These are phyloP conservation scores for Fomitopsis palustris DNA, from an alignment of 1,284 basidiomycete genomes.

Conservation along the genomic window DNA sequence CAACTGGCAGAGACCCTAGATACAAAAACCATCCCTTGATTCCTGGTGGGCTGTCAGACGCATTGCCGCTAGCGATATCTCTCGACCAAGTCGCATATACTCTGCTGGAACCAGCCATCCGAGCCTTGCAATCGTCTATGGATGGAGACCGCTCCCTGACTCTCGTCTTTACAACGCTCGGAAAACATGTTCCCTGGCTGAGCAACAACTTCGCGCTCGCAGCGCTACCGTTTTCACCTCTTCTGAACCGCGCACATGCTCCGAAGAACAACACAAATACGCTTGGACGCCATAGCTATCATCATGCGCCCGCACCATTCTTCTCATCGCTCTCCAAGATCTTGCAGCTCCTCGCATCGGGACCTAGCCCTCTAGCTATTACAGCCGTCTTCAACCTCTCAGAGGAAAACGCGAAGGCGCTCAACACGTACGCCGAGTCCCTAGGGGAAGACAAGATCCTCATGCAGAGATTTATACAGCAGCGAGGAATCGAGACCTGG, in stretches of 20 bases:
- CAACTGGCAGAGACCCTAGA: neutral
- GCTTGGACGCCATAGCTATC: slow-evolving; percentile 9
- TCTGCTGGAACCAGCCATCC: slow-evolving; percentile 17
- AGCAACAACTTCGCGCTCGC: slow-evolving; percentile 28
- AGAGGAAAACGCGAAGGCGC: slow-evolving; percentile 27
- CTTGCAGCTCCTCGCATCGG: slow-evolving; percentile 30
- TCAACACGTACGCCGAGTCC: slow-evolving; percentile 23
- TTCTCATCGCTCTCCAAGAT: slow-evolving; percentile 30
- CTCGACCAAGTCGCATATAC: slow-evolving; percentile 15
- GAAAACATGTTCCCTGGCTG: slow-evolving; percentile 21
- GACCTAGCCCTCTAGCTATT: slow-evolving; percentile 29
- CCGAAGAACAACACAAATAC: neutral
- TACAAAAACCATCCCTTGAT: neutral
- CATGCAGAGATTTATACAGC: slow-evolving; percentile 28
- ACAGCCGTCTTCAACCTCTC: slow-evolving; percentile 42
- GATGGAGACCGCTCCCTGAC: slow-evolving; percentile 20
- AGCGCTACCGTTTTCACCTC: slow-evolving; percentile 33
- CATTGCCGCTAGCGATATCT: neutral
- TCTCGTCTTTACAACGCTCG: slow-evolving; percentile 35
- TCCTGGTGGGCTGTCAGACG: neutral
- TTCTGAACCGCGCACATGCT: slow-evolving; percentile 11
- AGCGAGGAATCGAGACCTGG: slow-evolving; percentile 39
- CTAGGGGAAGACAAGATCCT: slow-evolving; percentile 26
- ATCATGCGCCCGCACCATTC: slow-evolving; percentile 26
- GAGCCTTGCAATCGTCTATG: slow-evolving; percentile 24